Percentiles rank a stretch among this genome's conserved stretches.
Conservation (phyloP, 495 filamentous ascomycete species). For the Cenococcum geophilum region DNA sequence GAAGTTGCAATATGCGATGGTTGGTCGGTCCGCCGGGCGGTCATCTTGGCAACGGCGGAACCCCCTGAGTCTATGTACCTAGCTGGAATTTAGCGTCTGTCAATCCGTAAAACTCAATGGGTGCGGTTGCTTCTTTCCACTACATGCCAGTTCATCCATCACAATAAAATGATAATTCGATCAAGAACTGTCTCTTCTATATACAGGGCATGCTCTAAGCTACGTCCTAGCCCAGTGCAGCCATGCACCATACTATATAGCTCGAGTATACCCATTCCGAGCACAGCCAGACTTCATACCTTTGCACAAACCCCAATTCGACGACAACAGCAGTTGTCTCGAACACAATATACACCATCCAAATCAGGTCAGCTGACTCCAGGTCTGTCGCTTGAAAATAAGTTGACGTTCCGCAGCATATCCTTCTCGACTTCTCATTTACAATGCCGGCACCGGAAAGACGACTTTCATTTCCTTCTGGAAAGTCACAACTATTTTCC, state of each 20-base stretch:
- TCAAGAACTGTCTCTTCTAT: background rate
- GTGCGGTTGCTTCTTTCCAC: background rate
- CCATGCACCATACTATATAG: background rate
- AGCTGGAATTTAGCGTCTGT: too few species aligned
- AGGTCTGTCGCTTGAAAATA: too few species aligned
- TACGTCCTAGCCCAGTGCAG: background rate
- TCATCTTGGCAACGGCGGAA: too few species aligned
- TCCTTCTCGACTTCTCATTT: conserved; percentile 61
- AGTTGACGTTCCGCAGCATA: conserved; percentile 25
- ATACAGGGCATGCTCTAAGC: background rate
- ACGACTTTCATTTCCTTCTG: conserved; percentile 61
- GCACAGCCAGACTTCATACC: background rate
- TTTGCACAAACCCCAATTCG: background rate
- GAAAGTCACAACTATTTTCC: conserved; percentile 64
- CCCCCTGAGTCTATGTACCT: too few species aligned
- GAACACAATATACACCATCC: conserved; percentile 1
- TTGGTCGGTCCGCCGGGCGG: too few species aligned
- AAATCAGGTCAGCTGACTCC: background rate
- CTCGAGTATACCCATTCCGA: background rate
- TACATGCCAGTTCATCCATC: background rate
- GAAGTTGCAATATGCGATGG: background rate
- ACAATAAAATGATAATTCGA: background rate
- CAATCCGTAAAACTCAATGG: too few species aligned
- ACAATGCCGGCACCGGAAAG: conserved; percentile 61
- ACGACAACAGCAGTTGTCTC: background rate